Evolutionary conservation across 129 eudicot species (phyloP), one percentile per base, ranked within the genome.

Genomic region (Cynara cardunculus): DNA sequence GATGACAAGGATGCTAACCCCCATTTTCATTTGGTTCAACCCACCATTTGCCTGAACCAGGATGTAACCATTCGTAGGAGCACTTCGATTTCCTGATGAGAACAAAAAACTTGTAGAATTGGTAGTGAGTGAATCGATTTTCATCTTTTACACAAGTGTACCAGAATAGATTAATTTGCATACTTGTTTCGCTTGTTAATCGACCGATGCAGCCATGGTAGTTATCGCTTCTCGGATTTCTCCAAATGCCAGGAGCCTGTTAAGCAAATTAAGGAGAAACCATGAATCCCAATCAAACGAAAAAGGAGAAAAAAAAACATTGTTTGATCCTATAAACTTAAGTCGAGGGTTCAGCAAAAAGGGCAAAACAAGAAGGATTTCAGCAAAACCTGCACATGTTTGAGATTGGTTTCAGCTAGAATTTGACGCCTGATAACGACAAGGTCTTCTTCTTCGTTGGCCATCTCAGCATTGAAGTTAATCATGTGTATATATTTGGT

Each of bases 1-100:
- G 16, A 49, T 49, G 62, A 13, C 10, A 32, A 22, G 1, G 11
- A 76, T 7, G 76, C 90, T 88, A 80, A 88, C 90, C 84, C 95
- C 95, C 79, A 83, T 82, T 80, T 77, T 88, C 96, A 90, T 90
- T 81, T 88, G 92, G 75, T 88, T 88, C 77, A 90, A 75, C 31
- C 96, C 92, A 39, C 92, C 94, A 70, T 90, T 90, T 74, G 94
- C 76, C 75, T 86, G 87, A 80, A 88, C 76, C 18, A 88, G 39
- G n/a, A 88, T 80, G 44, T 88, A 90, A 32, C 92, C 92, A 80
- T 86, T 88, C 7, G 86, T 80, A 30, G 81, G 77, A 78, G 77
- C 41, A 59, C 66, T 84, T 73, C 19, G 67, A 73, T 80, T 77
- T 73, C 89, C 92, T 88, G 72, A 73, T 61, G 76, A 37, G 82